Percentiles rank a stretch among this genome's conserved stretches.
phyloP scores from a whole-genome alignment of 2,329 filamentous ascomycete genomes.

The Apiospora malaysiana region DNA sequence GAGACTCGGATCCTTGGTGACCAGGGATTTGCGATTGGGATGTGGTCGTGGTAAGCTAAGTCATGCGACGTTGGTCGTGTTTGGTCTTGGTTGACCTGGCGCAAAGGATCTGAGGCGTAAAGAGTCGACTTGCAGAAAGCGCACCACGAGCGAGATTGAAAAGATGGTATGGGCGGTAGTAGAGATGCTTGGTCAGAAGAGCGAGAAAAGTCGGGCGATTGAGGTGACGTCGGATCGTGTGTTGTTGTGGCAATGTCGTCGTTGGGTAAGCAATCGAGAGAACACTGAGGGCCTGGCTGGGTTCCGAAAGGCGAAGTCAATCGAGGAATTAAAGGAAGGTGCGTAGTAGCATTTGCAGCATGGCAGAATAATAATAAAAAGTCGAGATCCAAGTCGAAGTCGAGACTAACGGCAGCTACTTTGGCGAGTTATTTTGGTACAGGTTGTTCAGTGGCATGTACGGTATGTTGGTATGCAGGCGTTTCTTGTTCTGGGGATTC shows the following conservation, averaged over 20 bases:
- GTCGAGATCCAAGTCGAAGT: background rate
- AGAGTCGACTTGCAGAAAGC: background rate
- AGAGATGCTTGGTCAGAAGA: background rate
- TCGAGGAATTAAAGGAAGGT: background rate
- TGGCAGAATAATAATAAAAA: background rate
- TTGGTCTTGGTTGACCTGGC: background rate
- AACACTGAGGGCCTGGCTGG: background rate
- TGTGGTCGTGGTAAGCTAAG: background rate
- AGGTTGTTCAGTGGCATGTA: background rate
- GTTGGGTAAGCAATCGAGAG: slow-evolving; percentile 1
- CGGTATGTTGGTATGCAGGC: background rate
- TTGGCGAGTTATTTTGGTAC: background rate
- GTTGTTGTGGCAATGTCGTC: slow-evolving; percentile 8
- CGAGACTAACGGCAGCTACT: background rate
- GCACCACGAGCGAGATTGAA: background rate
- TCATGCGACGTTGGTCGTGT: background rate
- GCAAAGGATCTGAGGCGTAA: background rate
- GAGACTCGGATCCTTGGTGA: slow-evolving; percentile 6
- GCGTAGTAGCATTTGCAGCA: background rate
- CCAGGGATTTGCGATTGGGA: slow-evolving; percentile 9
- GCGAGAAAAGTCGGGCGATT: background rate
- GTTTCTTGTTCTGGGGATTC: slow-evolving; percentile 9
- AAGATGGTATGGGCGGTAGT: background rate
- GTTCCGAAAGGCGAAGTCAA: background rate
- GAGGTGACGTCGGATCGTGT: background rate